These are phyloP conservation scores for Sporothrix brunneoviolacea DNA, from an alignment of 2,329 filamentous ascomycete genomes.

Conservation along the genomic window DNA sequence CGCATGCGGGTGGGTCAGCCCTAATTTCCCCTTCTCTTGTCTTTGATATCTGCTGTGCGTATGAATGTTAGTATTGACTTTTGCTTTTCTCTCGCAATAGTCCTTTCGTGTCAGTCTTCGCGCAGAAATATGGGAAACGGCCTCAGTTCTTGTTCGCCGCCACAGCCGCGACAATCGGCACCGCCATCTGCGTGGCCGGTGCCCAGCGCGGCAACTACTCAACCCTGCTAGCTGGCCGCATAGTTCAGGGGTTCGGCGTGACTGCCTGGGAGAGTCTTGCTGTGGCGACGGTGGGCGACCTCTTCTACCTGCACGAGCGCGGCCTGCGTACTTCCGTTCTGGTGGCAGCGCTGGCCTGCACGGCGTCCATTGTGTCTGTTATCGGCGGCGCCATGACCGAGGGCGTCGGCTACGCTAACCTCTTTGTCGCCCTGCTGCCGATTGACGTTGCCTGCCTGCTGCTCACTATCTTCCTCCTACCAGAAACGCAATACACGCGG, in stretches of 20 bases:
- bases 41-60: too few relatives aligned
- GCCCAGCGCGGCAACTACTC: conserved; percentile 22
- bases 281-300: conserved; percentile 27
- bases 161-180: conserved; percentile 24
- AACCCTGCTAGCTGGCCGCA: conserved; percentile 27
- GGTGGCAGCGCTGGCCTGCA: conserved; percentile 26
- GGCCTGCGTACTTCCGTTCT: conserved; percentile 25
- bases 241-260: conserved; percentile 27
- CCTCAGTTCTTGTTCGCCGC: conserved; percentile 28
- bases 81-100: not conserved
- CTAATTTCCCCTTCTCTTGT: not conserved
- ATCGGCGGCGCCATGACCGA: conserved; percentile 24
- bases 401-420: conserved; percentile 23
- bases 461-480: conserved; percentile 23
- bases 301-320: conserved; percentile 29
- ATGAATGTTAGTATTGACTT: not conserved
- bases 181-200: conserved; percentile 24
- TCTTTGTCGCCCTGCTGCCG: conserved; percentile 26
- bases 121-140: conserved; percentile 29
- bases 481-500: conserved; percentile 23
- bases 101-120: conserved; percentile 26
- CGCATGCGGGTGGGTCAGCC: conserved; percentile 13
- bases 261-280: conserved; percentile 29
- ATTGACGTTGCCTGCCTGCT: conserved; percentile 23
- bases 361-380: conserved; percentile 25